A percentile compares a stretch with the other conserved stretches of the same genome.
Evolutionary conservation across 345 rosid species (phyloP).

Genomic region (Excoecaria cochinchinensis): DNA sequence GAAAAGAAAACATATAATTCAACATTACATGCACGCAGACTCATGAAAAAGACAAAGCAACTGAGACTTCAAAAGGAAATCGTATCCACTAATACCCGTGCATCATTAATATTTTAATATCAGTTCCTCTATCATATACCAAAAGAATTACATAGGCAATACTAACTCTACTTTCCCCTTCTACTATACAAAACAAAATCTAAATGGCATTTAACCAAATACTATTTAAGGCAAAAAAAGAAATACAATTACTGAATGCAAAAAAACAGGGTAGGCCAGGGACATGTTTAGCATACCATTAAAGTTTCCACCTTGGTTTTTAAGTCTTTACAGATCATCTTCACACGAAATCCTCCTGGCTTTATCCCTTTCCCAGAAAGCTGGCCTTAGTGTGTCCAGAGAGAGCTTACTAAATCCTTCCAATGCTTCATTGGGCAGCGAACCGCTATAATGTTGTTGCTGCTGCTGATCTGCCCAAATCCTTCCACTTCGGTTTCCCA

Average conservation of each 20-base stretch:
- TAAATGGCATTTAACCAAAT: constrained; percentile 24
- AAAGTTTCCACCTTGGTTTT: not conserved
- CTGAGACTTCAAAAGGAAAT: constrained; percentile 1
- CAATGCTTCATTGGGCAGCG: constrained; percentile 41
- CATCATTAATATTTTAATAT: not conserved
- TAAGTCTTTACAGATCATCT: constrained; percentile 24
- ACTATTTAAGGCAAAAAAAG: not conserved
- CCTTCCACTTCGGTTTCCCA: constrained; percentile 83
- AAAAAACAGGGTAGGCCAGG: not conserved
- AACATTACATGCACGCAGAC: not conserved
- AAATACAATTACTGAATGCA: not conserved
- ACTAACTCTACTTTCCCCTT: constrained; percentile 29
- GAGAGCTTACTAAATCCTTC: constrained; percentile 69
- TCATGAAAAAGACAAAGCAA: not conserved
- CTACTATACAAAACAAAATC: constrained; percentile 49
- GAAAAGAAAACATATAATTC: not conserved
- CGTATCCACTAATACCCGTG: constrained; percentile 18
- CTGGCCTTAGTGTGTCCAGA: constrained; percentile 40
- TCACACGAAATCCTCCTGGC: constrained; percentile 38
- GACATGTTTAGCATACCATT: constrained; percentile 12
- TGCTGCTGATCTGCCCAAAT: constrained; percentile 58
- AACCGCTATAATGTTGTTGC: constrained; percentile 47
- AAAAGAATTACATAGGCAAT: constrained; percentile 34
- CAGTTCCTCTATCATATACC: constrained; percentile 22
- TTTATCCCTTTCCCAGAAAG: constrained; percentile 44